phyloP scores from a whole-genome alignment of 78 protist species.

The Dictyostelium citrinum region DNA sequence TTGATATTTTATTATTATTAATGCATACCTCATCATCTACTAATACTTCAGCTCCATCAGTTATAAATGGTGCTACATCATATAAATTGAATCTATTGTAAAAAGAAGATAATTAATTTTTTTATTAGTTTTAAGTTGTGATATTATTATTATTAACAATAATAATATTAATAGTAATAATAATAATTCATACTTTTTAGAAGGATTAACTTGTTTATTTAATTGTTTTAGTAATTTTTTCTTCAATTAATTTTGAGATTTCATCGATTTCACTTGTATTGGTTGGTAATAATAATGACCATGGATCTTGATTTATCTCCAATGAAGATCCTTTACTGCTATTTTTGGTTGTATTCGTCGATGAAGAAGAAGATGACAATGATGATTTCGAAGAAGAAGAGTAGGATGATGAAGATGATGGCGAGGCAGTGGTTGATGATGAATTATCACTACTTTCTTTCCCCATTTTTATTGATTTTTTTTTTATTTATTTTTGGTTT shows the following conservation, averaged over 20 bases:
- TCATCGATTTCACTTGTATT: constrained; percentile 57
- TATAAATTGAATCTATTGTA: constrained; percentile 43
- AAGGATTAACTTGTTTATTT: constrained; percentile 56
- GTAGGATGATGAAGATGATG: not conserved
- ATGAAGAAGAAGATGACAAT: not conserved
- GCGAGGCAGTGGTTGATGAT: not conserved
- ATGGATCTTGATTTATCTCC: constrained; percentile 40
- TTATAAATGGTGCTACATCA: constrained; percentile 69
- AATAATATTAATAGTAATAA: not conserved
- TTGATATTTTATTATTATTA: too few relatives aligned
- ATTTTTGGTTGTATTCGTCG: not conserved
- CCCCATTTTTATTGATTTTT: not conserved
- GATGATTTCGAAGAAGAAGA: not conserved
- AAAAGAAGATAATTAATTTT: too few relatives aligned
- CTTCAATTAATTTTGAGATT: constrained; percentile 47
- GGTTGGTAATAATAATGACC: constrained; percentile 61
- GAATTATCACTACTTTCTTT: not conserved
- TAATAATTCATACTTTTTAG: constrained; percentile 37
- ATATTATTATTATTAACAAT: too few relatives aligned
- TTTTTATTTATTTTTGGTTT: not conserved
- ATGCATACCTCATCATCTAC: constrained; percentile 65
- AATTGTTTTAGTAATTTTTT: constrained; percentile 65
- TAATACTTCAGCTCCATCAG: constrained; percentile 63
- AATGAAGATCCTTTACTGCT: not conserved
- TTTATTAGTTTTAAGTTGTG: too few relatives aligned